A percentile compares a stretch with the other conserved stretches of the same genome.
Conservation (phyloP, 306 rosid genomes). For the Acmispon strigosus region DNA sequence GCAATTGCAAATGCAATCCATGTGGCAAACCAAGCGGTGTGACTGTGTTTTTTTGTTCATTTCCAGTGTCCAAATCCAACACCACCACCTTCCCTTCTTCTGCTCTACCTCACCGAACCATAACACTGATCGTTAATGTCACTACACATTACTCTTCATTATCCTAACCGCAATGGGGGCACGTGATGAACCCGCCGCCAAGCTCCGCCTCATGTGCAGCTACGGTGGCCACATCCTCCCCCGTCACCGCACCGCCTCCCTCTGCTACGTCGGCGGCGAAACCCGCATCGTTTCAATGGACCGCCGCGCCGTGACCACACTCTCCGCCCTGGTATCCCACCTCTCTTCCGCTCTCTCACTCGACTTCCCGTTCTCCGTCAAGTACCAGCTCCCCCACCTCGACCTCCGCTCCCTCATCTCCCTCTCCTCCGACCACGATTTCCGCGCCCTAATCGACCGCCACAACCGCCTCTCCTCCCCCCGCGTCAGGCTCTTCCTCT, state of each 20-base stretch:
- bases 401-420: constrained; percentile 46
- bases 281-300: constrained; percentile 45
- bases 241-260: constrained; percentile 33
- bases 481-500: constrained; percentile 48
- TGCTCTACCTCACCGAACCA: background rate
- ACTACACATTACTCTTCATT: too few species aligned
- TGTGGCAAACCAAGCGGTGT: background rate
- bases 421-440: constrained; percentile 36
- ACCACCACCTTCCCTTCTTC: background rate
- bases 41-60: too few species aligned
- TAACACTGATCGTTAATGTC: background rate
- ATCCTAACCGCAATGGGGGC: constrained; percentile 18
- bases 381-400: constrained; percentile 53
- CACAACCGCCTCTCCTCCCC: constrained; percentile 23
- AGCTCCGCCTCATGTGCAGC: constrained; percentile 65
- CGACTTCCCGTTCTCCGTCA: constrained; percentile 29
- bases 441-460: constrained; percentile 36
- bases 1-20: too few species aligned
- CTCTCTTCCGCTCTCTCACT: constrained; percentile 36
- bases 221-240: constrained; percentile 49
- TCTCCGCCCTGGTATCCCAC: constrained; percentile 33
- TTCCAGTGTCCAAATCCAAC: background rate
- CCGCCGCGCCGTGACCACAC: constrained; percentile 20
- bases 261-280: constrained; percentile 58
- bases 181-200: background rate